Evolutionary conservation across 2,329 filamentous ascomycete species (phyloP), one percentile per base, ranked within the genome.

Genomic region (Mycosphaerella arachidis): DNA sequence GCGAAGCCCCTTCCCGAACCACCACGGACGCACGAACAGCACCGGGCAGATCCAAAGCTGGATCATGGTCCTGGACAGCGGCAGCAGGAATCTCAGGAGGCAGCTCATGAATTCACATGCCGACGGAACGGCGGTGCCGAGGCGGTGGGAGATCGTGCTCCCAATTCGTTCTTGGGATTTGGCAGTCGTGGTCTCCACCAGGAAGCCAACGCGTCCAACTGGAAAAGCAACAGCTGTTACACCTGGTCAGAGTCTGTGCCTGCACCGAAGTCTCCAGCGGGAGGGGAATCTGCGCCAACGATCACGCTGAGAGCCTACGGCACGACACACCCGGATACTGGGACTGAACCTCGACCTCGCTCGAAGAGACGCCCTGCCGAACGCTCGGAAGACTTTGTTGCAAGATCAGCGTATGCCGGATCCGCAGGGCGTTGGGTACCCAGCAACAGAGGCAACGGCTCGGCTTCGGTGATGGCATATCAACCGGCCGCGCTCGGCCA

Each of bases 231-330:
- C 20, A 74, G 72, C 59, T 73, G 71, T 66, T 71, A 75, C 57
- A 75, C 76, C 0, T 78, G 77, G 76, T 78, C 77, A 6, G 75
- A 76, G 43, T 79, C 77, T 30, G 70, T 66, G 53, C 51, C 55
- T 46, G 62, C 60, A 8, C 63, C 24, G 31, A 13, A 29, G 64
- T 48, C 53, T 30, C 60, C 58, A 50, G 59, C 40, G 6, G 46
- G 61, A 50, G 8, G 18, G 40, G 13, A 16, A n/a, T n/a, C 16
- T n/a, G 40, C 18, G 16, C 40, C 50, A 61, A 48, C 54, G 62
- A 43, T 6, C 24, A 43, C 6, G n/a, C 8, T 16, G 7, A n/a
- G 16, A 16, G 40, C 40, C 16, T 16, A 54, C 6, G 52, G 16
- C 40, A 7, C 43, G 6, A 50, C 3, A 27, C 8, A 27, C 6